Conservation (phyloP, 2,329 filamentous ascomycete genomes). For the Dothideomycetes sp. region DNA sequence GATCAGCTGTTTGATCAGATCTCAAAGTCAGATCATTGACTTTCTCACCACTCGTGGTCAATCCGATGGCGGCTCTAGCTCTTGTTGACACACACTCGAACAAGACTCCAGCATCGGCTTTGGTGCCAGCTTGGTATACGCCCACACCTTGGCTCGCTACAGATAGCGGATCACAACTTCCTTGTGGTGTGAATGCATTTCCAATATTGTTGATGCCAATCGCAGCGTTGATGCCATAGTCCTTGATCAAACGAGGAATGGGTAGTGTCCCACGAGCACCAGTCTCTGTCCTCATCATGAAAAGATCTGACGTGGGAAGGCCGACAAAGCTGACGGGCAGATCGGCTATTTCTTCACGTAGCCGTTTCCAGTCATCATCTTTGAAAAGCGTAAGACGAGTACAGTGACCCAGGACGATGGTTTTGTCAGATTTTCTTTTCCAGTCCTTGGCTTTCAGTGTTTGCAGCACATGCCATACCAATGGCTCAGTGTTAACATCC, state of each 20-base stretch:
- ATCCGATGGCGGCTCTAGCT: conserved; percentile 25
- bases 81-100: conserved; percentile 39
- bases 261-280: conserved; percentile 51
- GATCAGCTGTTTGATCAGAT: conserved; percentile 31
- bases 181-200: conserved; percentile 65
- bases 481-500: conserved; percentile 38
- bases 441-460: conserved; percentile 44
- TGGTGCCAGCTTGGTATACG: conserved; percentile 58
- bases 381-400: conserved; percentile 53
- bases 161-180: conserved; percentile 55
- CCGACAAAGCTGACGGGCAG: conserved; percentile 60
- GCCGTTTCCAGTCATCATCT: conserved; percentile 38
- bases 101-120: conserved; percentile 48
- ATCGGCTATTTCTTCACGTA: conserved; percentile 41
- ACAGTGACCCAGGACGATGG: conserved; percentile 58
- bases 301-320: conserved; percentile 60
- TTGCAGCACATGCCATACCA: conserved; percentile 47
- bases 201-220: conserved; percentile 64
- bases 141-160: conserved; percentile 56
- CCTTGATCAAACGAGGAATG: conserved; percentile 50
- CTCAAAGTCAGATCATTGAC: conserved; percentile 33
- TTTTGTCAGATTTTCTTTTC: conserved; percentile 37
- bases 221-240: conserved; percentile 49
- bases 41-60: conserved; percentile 34
- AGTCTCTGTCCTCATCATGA: conserved; percentile 54